Evolutionary conservation across 2,329 filamentous ascomycete species (phyloP).

Genomic region (Paecilomyces variotii): DNA sequence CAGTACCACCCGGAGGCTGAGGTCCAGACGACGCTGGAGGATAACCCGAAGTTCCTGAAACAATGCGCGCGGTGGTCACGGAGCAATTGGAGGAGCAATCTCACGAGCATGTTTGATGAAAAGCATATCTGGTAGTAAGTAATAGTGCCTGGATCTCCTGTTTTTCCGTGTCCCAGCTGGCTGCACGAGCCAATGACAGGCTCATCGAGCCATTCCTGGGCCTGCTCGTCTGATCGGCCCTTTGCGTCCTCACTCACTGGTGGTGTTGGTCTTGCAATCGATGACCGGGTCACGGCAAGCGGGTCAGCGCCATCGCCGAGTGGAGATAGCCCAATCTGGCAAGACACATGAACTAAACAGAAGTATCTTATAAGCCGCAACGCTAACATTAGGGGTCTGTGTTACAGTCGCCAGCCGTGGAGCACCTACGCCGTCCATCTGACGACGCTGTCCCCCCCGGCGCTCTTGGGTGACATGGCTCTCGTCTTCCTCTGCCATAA

Average conservation of each 20-base stretch:
- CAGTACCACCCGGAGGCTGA: slow-evolving; percentile 89
- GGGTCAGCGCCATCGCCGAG: slow-evolving; percentile 4
- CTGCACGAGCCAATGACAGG: not conserved
- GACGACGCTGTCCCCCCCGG: slow-evolving; percentile 84
- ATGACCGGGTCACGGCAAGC: not conserved
- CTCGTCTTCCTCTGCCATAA: slow-evolving; percentile 62
- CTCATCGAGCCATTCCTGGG: not conserved
- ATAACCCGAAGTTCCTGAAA: slow-evolving; percentile 79
- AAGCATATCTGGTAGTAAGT: slow-evolving; percentile 81
- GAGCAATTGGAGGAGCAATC: slow-evolving; percentile 96
- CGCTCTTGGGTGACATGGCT: slow-evolving; percentile 68
- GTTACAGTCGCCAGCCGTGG: slow-evolving; percentile 74
- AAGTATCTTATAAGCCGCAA: slow-evolving; percentile 8
- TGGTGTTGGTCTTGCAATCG: not conserved
- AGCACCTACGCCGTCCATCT: slow-evolving; percentile 88
- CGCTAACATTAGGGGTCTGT: slow-evolving; percentile 19
- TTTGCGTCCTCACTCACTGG: slow-evolving; percentile 7
- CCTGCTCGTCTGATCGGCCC: not conserved
- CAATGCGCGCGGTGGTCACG: slow-evolving; percentile 93
- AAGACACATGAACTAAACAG: slow-evolving; percentile 8
- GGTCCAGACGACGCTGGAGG: slow-evolving; percentile 86
- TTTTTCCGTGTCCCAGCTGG: slow-evolving; percentile 1
- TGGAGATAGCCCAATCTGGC: slow-evolving; percentile 6
- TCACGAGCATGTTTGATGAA: slow-evolving; percentile 80
- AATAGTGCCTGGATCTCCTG: slow-evolving; percentile 4